Evolutionary conservation across 345 rosid species (phyloP).

Genomic region (Lumnitzera racemosa): DNA sequence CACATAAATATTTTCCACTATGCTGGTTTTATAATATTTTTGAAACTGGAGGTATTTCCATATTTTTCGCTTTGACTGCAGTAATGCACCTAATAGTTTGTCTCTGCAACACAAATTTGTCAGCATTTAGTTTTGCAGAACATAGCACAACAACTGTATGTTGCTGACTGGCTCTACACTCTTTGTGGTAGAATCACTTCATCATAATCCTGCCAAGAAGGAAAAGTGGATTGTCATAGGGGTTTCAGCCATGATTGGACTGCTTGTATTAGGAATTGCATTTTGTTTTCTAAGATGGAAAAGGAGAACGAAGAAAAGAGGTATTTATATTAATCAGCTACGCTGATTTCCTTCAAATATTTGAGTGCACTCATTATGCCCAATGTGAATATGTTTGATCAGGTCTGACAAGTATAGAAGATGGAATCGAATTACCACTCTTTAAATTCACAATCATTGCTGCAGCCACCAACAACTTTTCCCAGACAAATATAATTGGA

Average conservation of each 20-base stretch:
- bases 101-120: too few species aligned
- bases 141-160: too few species aligned
- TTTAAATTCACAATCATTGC: slow-evolving; percentile 25
- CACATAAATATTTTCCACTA: too few species aligned
- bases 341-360: not conserved
- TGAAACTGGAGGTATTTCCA: too few species aligned
- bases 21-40: too few species aligned
- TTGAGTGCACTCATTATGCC: not conserved
- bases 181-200: not conserved
- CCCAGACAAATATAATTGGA: slow-evolving; percentile 28
- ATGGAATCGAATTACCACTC: slow-evolving; percentile 27
- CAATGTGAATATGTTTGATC: not conserved
- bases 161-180: not conserved
- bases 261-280: not conserved
- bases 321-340: not conserved
- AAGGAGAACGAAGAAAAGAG: not conserved
- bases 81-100: too few species aligned
- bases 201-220: not conserved
- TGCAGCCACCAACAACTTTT: slow-evolving; percentile 21
- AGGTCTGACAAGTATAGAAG: slow-evolving; percentile 9
- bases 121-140: too few species aligned
- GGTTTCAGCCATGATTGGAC: slow-evolving; percentile 1
- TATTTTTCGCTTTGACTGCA: too few species aligned
- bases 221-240: not conserved
- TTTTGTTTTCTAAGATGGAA: not conserved